phyloP scores from a whole-genome alignment of 345 rosid species.

The Aegle marmelos region DNA sequence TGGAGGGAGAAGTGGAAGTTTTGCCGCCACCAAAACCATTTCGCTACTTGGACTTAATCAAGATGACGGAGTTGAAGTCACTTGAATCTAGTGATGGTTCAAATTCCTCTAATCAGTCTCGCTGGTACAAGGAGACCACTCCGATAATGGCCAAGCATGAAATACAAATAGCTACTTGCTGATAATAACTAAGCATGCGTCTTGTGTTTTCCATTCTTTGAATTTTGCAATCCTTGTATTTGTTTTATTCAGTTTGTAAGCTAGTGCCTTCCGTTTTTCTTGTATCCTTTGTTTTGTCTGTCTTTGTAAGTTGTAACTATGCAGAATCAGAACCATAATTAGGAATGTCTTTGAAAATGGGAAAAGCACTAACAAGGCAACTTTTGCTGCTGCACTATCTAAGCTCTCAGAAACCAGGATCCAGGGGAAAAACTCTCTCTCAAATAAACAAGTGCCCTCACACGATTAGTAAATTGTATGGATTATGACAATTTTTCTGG shows the following conservation, averaged over 20 bases:
- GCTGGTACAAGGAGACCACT: constrained; percentile 20
- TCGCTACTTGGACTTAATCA: constrained; percentile 9
- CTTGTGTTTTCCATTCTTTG: not conserved
- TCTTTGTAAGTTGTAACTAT: not conserved
- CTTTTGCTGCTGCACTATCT: not conserved
- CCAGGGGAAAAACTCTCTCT: not conserved
- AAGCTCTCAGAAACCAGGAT: not conserved
- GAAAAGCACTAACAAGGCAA: not conserved
- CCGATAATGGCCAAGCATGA: constrained; percentile 15
- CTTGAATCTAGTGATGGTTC: not conserved
- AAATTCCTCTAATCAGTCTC: not conserved
- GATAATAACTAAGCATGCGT: not conserved
- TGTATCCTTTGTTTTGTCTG: not conserved
- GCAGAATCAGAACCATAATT: not conserved
- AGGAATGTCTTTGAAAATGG: not conserved
- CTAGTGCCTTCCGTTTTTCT: not conserved
- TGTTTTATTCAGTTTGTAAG: not conserved
- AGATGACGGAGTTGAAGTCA: not conserved
- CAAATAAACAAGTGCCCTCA: not conserved
- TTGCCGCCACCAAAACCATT: constrained; percentile 23
- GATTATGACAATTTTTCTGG: too few species aligned
- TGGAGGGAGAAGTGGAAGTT: constrained; percentile 29
- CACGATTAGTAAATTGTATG: too few species aligned
- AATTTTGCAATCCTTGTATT: too few species aligned
- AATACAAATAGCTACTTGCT: not conserved